These are phyloP conservation scores for Debaryomyces tyrocola DNA, from an alignment of 805 yeast genomes.

Conservation along the genomic window DNA sequence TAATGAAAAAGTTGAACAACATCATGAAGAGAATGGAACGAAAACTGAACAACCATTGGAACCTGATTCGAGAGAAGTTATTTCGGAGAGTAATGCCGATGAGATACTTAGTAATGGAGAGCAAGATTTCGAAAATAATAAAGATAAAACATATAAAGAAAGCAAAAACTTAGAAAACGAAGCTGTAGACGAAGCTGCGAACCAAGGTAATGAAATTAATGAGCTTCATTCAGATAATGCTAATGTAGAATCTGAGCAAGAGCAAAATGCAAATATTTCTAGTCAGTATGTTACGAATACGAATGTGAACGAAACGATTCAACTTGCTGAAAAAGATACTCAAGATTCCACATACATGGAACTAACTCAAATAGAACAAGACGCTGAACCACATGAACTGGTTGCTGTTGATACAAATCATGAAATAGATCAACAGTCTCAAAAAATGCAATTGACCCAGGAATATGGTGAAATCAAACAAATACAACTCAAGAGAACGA, in stretches of 20 bases:
- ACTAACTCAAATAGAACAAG: neutral
- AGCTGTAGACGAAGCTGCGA: neutral
- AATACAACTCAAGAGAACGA: neutral
- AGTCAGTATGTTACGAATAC: neutral
- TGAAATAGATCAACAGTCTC: constrained; percentile 1
- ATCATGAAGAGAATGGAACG: neutral
- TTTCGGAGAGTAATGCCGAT: neutral
- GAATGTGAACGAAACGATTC: neutral
- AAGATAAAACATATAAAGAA: neutral
- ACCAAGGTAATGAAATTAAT: neutral
- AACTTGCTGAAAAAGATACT: neutral
- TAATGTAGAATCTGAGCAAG: neutral
- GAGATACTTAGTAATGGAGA: neutral
- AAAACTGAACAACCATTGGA: neutral
- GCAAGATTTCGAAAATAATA: neutral
- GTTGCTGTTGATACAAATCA: neutral
- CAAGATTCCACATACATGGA: neutral
- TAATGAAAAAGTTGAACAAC: neutral
- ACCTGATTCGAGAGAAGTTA: neutral
- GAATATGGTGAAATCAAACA: neutral
- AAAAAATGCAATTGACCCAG: constrained; percentile 13
- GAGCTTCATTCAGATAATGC: neutral
- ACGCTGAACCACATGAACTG: neutral
- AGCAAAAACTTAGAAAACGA: neutral
- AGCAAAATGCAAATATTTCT: neutral